A percentile compares a stretch with the other conserved stretches of the same genome.
These are phyloP conservation scores for Iberis pinnata DNA, from an alignment of 345 rosid genomes.

Conservation along the genomic window DNA sequence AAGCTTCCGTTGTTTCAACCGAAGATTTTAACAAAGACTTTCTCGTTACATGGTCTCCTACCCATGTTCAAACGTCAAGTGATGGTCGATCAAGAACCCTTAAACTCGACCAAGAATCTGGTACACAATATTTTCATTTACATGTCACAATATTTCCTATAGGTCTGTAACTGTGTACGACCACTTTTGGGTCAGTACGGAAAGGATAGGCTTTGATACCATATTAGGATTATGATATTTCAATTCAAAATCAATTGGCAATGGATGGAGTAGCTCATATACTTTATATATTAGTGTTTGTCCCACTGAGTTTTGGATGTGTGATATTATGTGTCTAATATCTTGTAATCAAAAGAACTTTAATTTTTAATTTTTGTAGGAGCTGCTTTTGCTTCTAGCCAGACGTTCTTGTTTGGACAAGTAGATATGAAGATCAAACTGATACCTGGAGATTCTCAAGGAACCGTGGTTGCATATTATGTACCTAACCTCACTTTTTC, in stretches of 20 bases:
- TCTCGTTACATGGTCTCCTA: conserved; percentile 67
- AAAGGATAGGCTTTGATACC: too few species aligned
- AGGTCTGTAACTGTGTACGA: too few species aligned
- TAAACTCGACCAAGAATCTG: conserved; percentile 71
- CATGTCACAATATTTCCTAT: too few species aligned
- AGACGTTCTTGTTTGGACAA: conserved; percentile 66
- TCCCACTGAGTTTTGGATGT: too few species aligned
- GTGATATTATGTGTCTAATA: too few species aligned
- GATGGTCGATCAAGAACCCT: conserved; percentile 61
- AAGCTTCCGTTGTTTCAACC: conserved; percentile 49
- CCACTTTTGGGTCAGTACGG: too few species aligned
- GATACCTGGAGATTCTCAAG: conserved; percentile 73
- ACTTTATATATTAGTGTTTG: too few species aligned
- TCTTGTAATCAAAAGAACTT: too few species aligned
- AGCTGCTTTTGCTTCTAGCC: conserved; percentile 59
- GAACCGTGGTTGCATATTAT: conserved; percentile 71
- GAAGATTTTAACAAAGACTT: conserved; percentile 66
- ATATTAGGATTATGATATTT: too few species aligned
- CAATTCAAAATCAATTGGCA: too few species aligned
- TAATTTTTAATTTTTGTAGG: too few species aligned
- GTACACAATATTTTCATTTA: conserved; percentile 22
- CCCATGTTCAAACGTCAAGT: conserved; percentile 55
- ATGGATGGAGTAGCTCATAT: too few species aligned
- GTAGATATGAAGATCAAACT: conserved; percentile 76
- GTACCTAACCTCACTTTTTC: conserved; percentile 34